A percentile compares a stretch with the other conserved stretches of the same genome.
Conservation (phyloP, 179 eudicot genomes). For the Carnegiea gigantea region DNA sequence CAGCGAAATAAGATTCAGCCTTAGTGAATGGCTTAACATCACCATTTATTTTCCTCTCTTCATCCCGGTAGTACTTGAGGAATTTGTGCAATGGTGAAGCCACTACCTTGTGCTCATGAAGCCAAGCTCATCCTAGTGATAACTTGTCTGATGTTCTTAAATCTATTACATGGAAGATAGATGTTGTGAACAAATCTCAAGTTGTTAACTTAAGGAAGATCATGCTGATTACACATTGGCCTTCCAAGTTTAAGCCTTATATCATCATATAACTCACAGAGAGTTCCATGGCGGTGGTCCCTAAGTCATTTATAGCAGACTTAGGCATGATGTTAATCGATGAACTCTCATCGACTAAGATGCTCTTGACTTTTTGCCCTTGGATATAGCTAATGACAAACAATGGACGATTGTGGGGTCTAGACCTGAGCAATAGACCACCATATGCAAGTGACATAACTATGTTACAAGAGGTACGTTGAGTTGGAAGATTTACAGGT, state of each 20-base stretch:
- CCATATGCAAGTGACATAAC: neutral
- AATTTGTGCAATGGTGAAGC: neutral
- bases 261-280: neutral
- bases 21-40: neutral
- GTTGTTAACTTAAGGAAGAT: neutral
- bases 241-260: neutral
- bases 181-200: neutral
- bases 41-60: neutral
- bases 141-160: neutral
- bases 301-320: too few species aligned
- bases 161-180: neutral
- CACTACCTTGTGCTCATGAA: neutral
- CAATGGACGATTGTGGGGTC: constrained; percentile 16
- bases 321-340: too few species aligned
- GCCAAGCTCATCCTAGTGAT: neutral
- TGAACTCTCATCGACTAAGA: constrained; percentile 4
- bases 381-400: constrained; percentile 9
- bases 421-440: constrained; percentile 2
- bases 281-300: neutral
- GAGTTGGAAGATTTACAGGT: neutral
- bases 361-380: neutral
- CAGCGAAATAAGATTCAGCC: neutral
- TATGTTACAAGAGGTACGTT: neutral
- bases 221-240: constrained; percentile 10
- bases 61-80: neutral